Conservation (phyloP, 139 green algal genomes). For the Desmodesmus armatus region DNA sequence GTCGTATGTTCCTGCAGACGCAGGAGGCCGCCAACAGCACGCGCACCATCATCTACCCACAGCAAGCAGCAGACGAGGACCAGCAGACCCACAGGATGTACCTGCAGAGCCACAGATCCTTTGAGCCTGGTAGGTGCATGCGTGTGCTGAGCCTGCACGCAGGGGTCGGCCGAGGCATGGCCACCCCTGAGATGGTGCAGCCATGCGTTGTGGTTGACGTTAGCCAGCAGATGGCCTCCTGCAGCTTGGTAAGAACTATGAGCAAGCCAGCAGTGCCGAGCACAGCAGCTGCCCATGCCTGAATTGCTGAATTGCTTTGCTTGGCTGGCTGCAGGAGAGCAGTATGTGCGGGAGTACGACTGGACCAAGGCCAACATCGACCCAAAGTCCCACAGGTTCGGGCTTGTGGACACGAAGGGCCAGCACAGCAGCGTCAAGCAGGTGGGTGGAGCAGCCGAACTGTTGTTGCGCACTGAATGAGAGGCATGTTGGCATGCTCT, state of each 20-base stretch:
- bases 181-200: too few species aligned
- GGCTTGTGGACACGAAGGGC: slow-evolving; percentile 48
- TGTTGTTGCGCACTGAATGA: neutral
- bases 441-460: slow-evolving; percentile 42
- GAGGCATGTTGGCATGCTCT: neutral
- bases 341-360: slow-evolving; percentile 72
- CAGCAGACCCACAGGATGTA: slow-evolving; percentile 55
- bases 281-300: too few species aligned
- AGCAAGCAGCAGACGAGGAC: slow-evolving; percentile 38
- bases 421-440: slow-evolving; percentile 62
- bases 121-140: slow-evolving; percentile 65
- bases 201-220: too few species aligned
- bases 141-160: neutral
- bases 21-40: slow-evolving; percentile 56
- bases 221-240: too few species aligned
- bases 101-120: slow-evolving; percentile 69
- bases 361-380: slow-evolving; percentile 66
- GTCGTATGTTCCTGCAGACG: slow-evolving; percentile 52
- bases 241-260: too few species aligned
- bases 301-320: neutral
- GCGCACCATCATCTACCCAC: slow-evolving; percentile 59
- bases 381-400: slow-evolving; percentile 62
- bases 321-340: slow-evolving; percentile 59
- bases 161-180: neutral
- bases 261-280: too few species aligned